A percentile compares a stretch with the other conserved stretches of the same genome.
These are phyloP conservation scores for Nevesoporus exiguus DNA, from an alignment of 768 basidiomycete species.

Conservation along the genomic window DNA sequence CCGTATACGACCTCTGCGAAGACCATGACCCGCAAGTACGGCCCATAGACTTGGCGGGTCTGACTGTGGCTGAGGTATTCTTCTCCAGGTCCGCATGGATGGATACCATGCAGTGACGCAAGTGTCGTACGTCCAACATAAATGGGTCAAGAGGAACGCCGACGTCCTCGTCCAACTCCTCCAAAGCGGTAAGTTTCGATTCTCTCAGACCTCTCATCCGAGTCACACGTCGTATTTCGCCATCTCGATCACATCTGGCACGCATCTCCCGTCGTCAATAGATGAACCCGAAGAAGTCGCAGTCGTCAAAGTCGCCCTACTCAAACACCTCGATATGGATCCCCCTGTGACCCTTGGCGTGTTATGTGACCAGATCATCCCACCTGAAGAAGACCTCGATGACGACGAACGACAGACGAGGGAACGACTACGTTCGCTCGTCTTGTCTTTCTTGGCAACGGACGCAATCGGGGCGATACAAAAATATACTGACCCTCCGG, in stretches of 20 bases:
- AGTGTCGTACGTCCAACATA: conserved; percentile 45
- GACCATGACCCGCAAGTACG: conserved; percentile 55
- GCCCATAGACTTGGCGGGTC: conserved; percentile 4
- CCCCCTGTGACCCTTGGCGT: conserved; percentile 58
- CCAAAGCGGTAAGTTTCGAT: conserved; percentile 66
- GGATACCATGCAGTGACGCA: conserved; percentile 62
- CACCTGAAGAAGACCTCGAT: conserved; percentile 47
- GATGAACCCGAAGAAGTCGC: conserved; percentile 66
- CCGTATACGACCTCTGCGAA: conserved; percentile 77
- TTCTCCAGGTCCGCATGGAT: conserved; percentile 57
- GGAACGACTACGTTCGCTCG: conserved; percentile 54
- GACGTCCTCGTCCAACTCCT: conserved; percentile 74
- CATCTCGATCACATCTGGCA: conserved; percentile 21
- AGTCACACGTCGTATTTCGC: conserved; percentile 4
- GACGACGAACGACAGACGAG: conserved; percentile 58
- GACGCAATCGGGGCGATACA: conserved; percentile 48
- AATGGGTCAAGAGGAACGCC: conserved; percentile 66
- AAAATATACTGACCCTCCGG: conserved; percentile 40
- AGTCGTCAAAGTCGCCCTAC: conserved; percentile 57
- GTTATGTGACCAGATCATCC: conserved; percentile 63
- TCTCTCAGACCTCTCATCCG: background rate
- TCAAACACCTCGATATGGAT: conserved; percentile 63
- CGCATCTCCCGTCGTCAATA: conserved; percentile 23
- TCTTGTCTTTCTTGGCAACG: conserved; percentile 54
- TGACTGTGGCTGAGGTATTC: conserved; percentile 4